Base-by-base conservation (phyloP, 1,139 yeast species). In the Blastobotrys petasosporus region DNA sequence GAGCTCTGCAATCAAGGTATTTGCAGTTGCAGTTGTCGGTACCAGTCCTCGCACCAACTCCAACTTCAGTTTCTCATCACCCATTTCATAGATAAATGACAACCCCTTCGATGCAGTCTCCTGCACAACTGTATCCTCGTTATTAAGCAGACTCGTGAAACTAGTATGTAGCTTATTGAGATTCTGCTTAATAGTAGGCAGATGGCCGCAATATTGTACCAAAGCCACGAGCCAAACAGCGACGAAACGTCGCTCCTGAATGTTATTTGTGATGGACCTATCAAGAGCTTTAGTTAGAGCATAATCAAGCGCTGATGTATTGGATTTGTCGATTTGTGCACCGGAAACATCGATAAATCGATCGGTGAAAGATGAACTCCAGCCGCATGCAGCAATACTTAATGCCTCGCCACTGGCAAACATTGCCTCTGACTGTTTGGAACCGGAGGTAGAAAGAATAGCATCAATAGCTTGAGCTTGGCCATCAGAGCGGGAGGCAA, bases 41-140 rank as follows among this genome's bases (percentile, higher is more conserved):
- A 92, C 70, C 39, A 92, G 71, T n/a, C 85, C 80, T 54, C 80
- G 81, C 0, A 88, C 86, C 57, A 90, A 71, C 1, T 77, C 76
- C 47, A 85, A 94, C 58, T 83, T 82, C 51, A 85, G 66, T 11
- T 79, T 83, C 6, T 65, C 53, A 56, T 80, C 81, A 10, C 96
- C 95, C 55, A 79, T 65, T 54, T 90, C 96, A 59, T 85, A 90
- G 3, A 88, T 76, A 40, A 90, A 69, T 53, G 90, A 80, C 46
- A 92, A 70, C 2, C 97, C 98, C 56, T 95, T 73, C 0, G 95
- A 82, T 0, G 97, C 97, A 11, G 94, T 76, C 53, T 92, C 97
- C 61, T 90, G 97, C 16, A 90, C 73, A 25, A 88, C 68, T 38
- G 90, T 95, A 59, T 88, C 96, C 47, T 81, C 70, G 52, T 84